These are phyloP conservation scores for Lactarius hatsudake DNA, from an alignment of 768 basidiomycete species.

Conservation along the genomic window DNA sequence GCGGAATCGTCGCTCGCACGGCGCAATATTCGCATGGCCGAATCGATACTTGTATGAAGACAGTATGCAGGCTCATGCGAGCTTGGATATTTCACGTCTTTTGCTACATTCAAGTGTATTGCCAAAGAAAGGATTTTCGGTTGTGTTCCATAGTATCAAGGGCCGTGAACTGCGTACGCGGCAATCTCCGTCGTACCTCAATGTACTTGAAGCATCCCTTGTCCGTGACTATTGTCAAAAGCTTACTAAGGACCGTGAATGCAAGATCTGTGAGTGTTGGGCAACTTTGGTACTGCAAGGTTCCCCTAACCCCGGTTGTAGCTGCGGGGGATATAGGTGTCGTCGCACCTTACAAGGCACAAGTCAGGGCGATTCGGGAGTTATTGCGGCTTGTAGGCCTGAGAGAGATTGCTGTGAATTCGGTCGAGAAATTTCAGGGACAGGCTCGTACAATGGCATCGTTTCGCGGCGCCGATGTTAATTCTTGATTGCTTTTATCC, in stretches of 20 bases:
- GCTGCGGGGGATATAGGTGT: slow-evolving; percentile 38
- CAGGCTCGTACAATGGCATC: slow-evolving; percentile 32
- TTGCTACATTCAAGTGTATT: slow-evolving; percentile 34
- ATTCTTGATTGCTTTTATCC: background rate
- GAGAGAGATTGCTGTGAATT: slow-evolving; percentile 35
- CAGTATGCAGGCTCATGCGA: slow-evolving; percentile 35
- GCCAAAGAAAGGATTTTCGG: slow-evolving; percentile 30
- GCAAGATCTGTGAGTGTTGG: slow-evolving; percentile 34
- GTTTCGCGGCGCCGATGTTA: background rate
- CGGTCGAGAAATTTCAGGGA: slow-evolving; percentile 44
- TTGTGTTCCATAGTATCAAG: slow-evolving; percentile 37
- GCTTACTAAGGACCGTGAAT: slow-evolving; percentile 31
- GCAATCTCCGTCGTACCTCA: slow-evolving; percentile 42
- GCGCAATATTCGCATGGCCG: slow-evolving; percentile 54
- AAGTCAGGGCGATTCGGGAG: slow-evolving; percentile 35
- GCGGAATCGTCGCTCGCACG: slow-evolving; percentile 27
- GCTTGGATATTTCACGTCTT: slow-evolving; percentile 30
- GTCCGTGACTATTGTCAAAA: slow-evolving; percentile 36
- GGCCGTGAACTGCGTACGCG: slow-evolving; percentile 38
- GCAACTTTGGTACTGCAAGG: background rate
- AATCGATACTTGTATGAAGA: slow-evolving; percentile 45
- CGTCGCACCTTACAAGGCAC: slow-evolving; percentile 42
- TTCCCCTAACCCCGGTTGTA: slow-evolving; percentile 12
- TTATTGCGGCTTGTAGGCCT: slow-evolving; percentile 26
- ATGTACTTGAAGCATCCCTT: slow-evolving; percentile 38